phyloP scores from a whole-genome alignment of 2,329 filamentous ascomycete genomes.

The Diatrype stigma region DNA sequence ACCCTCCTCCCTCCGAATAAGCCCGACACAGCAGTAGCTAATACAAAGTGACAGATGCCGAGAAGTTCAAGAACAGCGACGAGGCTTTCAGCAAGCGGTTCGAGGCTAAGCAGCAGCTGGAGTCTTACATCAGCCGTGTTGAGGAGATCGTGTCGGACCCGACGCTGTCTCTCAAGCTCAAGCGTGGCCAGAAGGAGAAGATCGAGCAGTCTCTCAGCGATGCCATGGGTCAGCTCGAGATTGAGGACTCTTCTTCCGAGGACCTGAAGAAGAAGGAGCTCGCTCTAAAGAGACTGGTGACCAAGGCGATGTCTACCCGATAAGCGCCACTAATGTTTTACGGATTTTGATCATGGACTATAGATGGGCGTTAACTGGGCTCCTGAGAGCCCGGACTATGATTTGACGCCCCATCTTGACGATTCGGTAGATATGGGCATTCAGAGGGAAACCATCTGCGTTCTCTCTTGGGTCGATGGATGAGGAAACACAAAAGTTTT shows the following conservation, averaged over 20 bases:
- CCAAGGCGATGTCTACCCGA: conserved; percentile 94
- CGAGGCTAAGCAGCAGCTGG: conserved; percentile 97
- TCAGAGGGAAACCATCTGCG: conserved; percentile 16
- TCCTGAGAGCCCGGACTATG: conserved; percentile 21
- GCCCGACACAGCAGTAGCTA: too few species aligned
- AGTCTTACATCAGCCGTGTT: conserved; percentile 97
- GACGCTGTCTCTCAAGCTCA: conserved; percentile 91
- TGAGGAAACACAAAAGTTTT: conserved; percentile 25
- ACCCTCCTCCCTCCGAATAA: neutral
- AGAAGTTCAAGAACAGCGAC: conserved; percentile 97
- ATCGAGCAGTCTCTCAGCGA: conserved; percentile 96
- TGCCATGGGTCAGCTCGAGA: conserved; percentile 95
- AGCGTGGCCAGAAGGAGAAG: conserved; percentile 99
- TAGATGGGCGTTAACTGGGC: conserved; percentile 24
- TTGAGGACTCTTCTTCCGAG: conserved; percentile 85
- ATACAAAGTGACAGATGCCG: conserved; percentile 59
- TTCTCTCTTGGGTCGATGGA: conserved; percentile 19
- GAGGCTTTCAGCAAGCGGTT: conserved; percentile 99
- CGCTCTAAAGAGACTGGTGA: conserved; percentile 93
- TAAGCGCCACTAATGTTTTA: conserved; percentile 44
- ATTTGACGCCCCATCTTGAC: conserved; percentile 18
- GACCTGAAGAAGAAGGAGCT: conserved; percentile 99
- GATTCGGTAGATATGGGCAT: conserved; percentile 23
- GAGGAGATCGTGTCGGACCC: conserved; percentile 99
- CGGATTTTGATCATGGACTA: conserved; percentile 21